These are phyloP conservation scores for Lycium barbarum DNA, from an alignment of 257 asterid genomes.

Conservation along the genomic window DNA sequence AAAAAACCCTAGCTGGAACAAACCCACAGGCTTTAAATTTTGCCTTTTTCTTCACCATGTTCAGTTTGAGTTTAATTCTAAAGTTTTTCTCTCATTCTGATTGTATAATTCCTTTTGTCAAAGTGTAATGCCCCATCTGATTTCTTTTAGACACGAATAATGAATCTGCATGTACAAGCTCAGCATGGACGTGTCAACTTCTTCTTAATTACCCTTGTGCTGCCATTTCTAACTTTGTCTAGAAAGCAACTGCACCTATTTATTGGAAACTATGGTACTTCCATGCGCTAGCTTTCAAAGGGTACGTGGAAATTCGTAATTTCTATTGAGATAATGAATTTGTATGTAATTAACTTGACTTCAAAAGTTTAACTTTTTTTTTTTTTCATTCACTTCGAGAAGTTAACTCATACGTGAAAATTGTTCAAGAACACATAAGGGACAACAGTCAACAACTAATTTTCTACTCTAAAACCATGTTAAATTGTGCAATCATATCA, in stretches of 20 bases:
- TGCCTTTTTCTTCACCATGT: not conserved
- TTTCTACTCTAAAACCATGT: not conserved
- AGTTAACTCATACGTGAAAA: not conserved
- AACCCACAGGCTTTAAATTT: slow-evolving; percentile 13
- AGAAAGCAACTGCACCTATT: slow-evolving; percentile 24
- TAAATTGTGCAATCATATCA: not conserved
- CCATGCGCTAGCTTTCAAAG: slow-evolving; percentile 11
- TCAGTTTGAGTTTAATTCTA: slow-evolving; percentile 21
- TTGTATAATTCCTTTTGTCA: slow-evolving; percentile 12
- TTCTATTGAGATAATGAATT: not conserved
- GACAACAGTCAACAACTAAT: not conserved
- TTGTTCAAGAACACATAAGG: not conserved
- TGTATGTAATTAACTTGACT: not conserved
- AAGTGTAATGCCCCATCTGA: not conserved
- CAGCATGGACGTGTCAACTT: slow-evolving; percentile 22
- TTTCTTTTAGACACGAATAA: slow-evolving; percentile 1
- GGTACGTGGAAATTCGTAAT: not conserved
- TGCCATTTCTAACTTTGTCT: slow-evolving; percentile 6
- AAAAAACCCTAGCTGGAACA: slow-evolving; percentile 11
- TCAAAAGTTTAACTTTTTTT: not conserved
- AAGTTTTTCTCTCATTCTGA: not conserved
- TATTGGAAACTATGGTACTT: not conserved
- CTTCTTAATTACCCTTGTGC: not conserved
- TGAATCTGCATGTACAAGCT: slow-evolving; percentile 7
- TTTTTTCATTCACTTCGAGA: too few relatives aligned